Evolutionary conservation across 345 rosid species (phyloP).

Genomic region (Moricandia moricandioides): DNA sequence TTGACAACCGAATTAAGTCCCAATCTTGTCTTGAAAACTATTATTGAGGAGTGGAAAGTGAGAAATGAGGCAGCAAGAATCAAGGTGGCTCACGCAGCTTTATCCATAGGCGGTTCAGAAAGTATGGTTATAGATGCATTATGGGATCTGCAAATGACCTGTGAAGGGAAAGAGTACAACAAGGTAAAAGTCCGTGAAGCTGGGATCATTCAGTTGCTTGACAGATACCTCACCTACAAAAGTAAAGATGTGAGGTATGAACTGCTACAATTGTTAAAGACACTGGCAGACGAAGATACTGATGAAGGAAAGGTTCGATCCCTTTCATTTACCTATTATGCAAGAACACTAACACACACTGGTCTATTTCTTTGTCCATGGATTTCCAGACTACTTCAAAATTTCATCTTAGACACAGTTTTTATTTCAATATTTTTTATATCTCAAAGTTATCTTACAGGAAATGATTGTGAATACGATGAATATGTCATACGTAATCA

Average conservation of each 20-base stretch:
- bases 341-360: neutral
- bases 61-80: constrained; percentile 69
- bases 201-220: constrained; percentile 62
- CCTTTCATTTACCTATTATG: constrained; percentile 8
- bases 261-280: constrained; percentile 52
- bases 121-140: constrained; percentile 70
- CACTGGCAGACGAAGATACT: constrained; percentile 49
- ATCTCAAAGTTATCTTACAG: constrained; percentile 41
- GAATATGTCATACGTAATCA: constrained; percentile 50
- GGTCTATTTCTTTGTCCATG: neutral
- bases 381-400: neutral
- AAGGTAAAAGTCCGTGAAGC: constrained; percentile 51
- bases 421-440: constrained; percentile 3
- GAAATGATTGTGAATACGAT: constrained; percentile 53
- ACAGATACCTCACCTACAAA: constrained; percentile 46
- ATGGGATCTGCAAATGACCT: constrained; percentile 55
- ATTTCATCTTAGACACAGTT: neutral
- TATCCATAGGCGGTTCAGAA: constrained; percentile 66
- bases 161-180: constrained; percentile 49
- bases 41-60: constrained; percentile 77
- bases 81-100: constrained; percentile 66
- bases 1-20: constrained; percentile 40
- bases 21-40: constrained; percentile 62
- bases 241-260: constrained; percentile 57
- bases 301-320: constrained; percentile 60